Evolutionary conservation across 2,329 filamentous ascomycete species (phyloP), one percentile per base, ranked within the genome.

Genomic region (Macrophomina phaseolina): DNA sequence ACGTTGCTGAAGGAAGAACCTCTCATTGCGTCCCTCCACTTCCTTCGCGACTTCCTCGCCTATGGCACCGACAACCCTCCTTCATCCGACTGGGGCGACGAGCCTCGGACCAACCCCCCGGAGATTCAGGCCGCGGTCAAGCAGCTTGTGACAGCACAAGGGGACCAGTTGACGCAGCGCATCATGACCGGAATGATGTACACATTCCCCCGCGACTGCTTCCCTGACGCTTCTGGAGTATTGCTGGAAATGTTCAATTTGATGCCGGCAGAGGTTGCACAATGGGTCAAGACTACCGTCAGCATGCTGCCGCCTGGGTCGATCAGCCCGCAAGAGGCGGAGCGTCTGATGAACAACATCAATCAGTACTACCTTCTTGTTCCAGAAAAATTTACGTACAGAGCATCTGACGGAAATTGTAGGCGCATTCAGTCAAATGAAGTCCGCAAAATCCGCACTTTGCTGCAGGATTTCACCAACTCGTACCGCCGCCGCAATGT

Each of bases 141-240:
- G 77, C 85, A 87, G 68, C 85, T 97, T 63, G 81, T 97, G 30
- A 70, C 85, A 2, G 81, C 84, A 1, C 89, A 93, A 70, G 93
- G 95, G 45, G 90, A 93, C 73, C 82, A 88, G 66, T 84, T 99
- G 34, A 90, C 95, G 7, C 94, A 97, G 79, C 91, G 94, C 70
- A 90, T 97, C 67, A 85, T 99, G 82, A 95, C 94, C 1, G 95
- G 95, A 68, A 97, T 99, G 94, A 98, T 99, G 94, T 97, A 97
- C 77, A 96, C 91, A 0, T 99, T 99, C 81, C 96, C 95, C 0
- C 88, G 92, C 51, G 95, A 98, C 78, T 97, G 94, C 80, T 97
- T 98, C 75, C 90, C 94, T 0, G 95, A 99, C 76, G 94, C 93
- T 16, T 97, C 93, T 58, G 94, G 93, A 4, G 92, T 97, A n/a